Base-by-base conservation (phyloP, 2,329 filamentous ascomycete genomes). In the Colletotrichum cereale region DNA sequence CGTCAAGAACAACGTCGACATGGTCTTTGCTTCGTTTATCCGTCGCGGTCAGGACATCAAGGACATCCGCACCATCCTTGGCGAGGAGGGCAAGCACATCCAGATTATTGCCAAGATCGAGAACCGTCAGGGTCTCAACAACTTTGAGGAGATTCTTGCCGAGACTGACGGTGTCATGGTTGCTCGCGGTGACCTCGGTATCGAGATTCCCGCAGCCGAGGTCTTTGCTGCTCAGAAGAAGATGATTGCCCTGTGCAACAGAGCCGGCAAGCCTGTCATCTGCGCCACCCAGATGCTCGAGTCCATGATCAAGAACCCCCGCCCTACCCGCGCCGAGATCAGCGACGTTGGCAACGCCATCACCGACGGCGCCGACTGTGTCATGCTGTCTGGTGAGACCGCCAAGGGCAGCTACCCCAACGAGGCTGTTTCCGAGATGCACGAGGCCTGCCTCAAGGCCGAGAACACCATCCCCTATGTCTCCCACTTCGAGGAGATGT, bases 61-160 rank as follows among this genome's bases (percentile, higher is more conserved):
- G 77, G 91, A 95, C 79, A 99, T 99, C 83, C 96, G 96, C 76
- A 89, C 92, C 75, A 92, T 98, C 74, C 91, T 99, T 63, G 96
- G 96, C 74, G 89, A 94, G 80, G 93, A 97, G 55, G 96, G 96
- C 84, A 94, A 93, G 86, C 92, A 97, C 83, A 98, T 99, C 80
- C 96, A 99, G 88, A 97, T 99, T 86, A 98, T 99, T 82, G 93
- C 96, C 89, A 99, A 99, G 92, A 97, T 99, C 77, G 96, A 99
- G 90, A 99, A 99, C 89, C 94, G 97, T 84, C 96, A 99, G 86
- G 96, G 96, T 85, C 93, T 99, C 76, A 98, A 99, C 92, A 99
- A 99, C 90, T 99, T 99, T 84, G 91, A 93, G 78, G 96, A 98
- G 87, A 99, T 99, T 79, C 91, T 99, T 73, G 89, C 90, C 81